Conservation (phyloP, 768 basidiomycete species). For the Amanita brunnescens region DNA sequence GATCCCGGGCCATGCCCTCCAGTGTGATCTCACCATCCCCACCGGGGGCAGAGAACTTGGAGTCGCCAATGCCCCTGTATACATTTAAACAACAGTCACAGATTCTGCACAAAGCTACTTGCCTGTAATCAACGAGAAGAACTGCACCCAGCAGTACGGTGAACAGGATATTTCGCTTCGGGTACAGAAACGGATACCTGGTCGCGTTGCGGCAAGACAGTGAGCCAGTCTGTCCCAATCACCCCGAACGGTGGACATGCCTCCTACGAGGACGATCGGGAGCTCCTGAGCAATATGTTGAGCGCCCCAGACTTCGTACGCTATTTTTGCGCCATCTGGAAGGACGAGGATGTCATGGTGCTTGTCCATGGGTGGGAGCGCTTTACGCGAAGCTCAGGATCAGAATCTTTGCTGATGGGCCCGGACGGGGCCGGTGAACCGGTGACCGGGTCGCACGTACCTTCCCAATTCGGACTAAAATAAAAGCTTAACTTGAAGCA, state of each 20-base stretch:
- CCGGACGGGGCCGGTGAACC: no score
- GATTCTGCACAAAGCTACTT: neutral
- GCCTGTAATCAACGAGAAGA: conserved; percentile 32
- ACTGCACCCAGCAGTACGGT: conserved; percentile 22
- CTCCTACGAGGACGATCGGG: conserved; percentile 35
- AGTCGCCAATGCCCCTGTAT: conserved; percentile 39
- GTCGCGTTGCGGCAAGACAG: conserved; percentile 26
- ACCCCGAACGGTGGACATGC: conserved; percentile 28
- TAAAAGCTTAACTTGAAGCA: no score
- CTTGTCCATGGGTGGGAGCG: neutral
- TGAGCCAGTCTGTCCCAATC: conserved; percentile 31
- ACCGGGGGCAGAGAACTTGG: conserved; percentile 19
- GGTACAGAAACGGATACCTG: conserved; percentile 22
- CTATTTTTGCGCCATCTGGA: conserved; percentile 34
- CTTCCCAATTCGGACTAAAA: no score
- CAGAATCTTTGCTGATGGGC: no score
- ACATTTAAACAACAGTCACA: neutral
- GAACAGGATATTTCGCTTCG: no score
- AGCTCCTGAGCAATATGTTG: conserved; percentile 19
- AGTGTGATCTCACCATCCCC: conserved; percentile 32
- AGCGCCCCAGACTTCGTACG: conserved; percentile 35
- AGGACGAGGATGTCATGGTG: conserved; percentile 20
- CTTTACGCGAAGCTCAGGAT: no score
- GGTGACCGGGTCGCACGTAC: no score
- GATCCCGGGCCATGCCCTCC: conserved; percentile 36